Percentiles rank a stretch among this genome's conserved stretches.
These are phyloP conservation scores for Boletus tylopilopsis DNA, from an alignment of 768 basidiomycete species.

Conservation along the genomic window DNA sequence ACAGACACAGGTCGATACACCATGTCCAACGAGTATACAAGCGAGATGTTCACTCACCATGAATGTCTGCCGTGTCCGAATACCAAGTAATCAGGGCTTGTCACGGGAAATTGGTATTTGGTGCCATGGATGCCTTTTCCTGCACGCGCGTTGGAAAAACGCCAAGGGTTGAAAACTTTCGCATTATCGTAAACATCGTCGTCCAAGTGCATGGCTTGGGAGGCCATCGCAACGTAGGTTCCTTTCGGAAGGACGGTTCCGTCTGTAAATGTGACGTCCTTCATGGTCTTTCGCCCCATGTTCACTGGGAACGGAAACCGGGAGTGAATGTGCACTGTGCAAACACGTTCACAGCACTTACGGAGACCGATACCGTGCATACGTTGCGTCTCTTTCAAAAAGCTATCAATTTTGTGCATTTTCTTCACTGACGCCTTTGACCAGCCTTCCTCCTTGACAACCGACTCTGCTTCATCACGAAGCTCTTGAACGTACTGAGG, in stretches of 20 bases:
- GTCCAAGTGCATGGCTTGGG: conserved; percentile 23
- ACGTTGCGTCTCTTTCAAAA: conserved; percentile 22
- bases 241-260: conserved; percentile 37
- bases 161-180: conserved; percentile 19
- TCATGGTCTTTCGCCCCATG: conserved; percentile 9
- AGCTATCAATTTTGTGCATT: conserved; percentile 20
- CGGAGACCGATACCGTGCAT: conserved; percentile 26
- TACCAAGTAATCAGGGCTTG: conserved; percentile 30
- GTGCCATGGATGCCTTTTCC: conserved; percentile 26
- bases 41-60: conserved; percentile 1
- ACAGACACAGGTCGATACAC: neutral
- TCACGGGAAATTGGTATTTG: conserved; percentile 34
- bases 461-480: conserved; percentile 14
- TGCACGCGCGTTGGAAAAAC: conserved; percentile 40
- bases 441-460: conserved; percentile 16
- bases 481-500: conserved; percentile 13
- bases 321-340: too few relatives aligned
- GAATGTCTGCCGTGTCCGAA: conserved; percentile 33
- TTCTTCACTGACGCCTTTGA: conserved; percentile 13
- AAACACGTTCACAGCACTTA: conserved; percentile 5
- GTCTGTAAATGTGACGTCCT: conserved; percentile 29
- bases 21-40: too few relatives aligned
- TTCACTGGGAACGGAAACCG: conserved; percentile 1
- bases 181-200: conserved; percentile 31
- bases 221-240: conserved; percentile 22